Conservation (phyloP, 2,329 filamentous ascomycete genomes). For the Arthrobotrys entomopaga region DNA sequence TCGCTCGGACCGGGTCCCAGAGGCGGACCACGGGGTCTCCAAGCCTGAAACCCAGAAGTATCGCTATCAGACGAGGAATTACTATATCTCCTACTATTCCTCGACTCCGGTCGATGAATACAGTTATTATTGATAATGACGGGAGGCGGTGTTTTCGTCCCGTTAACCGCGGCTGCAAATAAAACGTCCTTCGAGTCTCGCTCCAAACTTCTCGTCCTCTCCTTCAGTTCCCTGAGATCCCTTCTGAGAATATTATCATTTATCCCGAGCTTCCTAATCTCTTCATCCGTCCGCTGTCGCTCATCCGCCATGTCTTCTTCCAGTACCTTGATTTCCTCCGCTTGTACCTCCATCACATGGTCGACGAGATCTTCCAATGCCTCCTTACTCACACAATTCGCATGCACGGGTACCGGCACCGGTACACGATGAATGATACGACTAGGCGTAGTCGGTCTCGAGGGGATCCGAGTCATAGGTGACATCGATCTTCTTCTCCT, state of each 20-base stretch:
- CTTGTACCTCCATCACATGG: background rate
- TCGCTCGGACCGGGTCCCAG: conserved; percentile 13
- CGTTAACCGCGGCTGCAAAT: conserved; percentile 7
- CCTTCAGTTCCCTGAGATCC: conserved; percentile 10
- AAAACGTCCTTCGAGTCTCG: conserved; percentile 27
- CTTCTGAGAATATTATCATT: conserved; percentile 15
- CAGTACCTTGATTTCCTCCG: conserved; percentile 16
- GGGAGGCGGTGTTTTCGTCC: conserved; percentile 2
- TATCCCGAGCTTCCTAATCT: background rate
- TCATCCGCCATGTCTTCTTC: background rate
- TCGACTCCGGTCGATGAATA: conserved; percentile 17
- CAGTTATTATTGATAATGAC: conserved; percentile 40
- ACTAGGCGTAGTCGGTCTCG: background rate
- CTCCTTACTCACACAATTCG: conserved; percentile 16
- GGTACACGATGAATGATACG: background rate
- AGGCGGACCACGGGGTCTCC: conserved; percentile 5
- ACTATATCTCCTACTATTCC: background rate
- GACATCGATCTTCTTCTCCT: too few species aligned
- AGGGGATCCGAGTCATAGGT: background rate
- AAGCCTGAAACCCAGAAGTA: background rate
- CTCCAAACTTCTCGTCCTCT: conserved; percentile 34
- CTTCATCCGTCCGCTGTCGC: conserved; percentile 1
- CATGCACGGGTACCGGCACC: background rate
- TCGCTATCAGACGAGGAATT: background rate
- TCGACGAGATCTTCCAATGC: conserved; percentile 15